These are phyloP conservation scores for Persicaria maculosa DNA, from an alignment of 148 eudicot species.

Conservation along the genomic window DNA sequence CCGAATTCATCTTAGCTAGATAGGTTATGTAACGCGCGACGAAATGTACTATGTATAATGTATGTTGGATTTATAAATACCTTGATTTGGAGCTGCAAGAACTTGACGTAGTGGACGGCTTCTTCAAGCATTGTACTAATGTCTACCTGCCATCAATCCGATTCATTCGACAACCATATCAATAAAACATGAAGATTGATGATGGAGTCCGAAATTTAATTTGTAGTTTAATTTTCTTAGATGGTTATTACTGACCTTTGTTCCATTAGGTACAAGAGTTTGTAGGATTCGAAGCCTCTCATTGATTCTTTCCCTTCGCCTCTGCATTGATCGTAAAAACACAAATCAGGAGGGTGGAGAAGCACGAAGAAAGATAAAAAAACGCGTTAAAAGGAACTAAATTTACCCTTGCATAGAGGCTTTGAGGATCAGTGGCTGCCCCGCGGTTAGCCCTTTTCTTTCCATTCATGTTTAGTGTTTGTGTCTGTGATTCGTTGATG, in stretches of 20 bases:
- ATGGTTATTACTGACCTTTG: conserved; percentile 23
- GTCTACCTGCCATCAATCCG: conserved; percentile 26
- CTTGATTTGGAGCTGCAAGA: conserved; percentile 54
- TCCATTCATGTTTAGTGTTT: conserved; percentile 16
- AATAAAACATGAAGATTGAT: neutral
- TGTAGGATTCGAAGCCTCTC: conserved; percentile 49
- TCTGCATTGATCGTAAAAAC: conserved; percentile 26
- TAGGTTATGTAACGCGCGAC: no score
- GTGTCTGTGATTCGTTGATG: neutral
- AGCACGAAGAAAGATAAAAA: neutral
- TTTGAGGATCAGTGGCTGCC: conserved; percentile 54
- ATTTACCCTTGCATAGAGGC: conserved; percentile 56
- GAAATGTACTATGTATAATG: no score
- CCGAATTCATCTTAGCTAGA: neutral
- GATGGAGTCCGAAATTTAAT: no score
- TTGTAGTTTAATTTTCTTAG: no score
- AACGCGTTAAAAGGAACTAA: no score
- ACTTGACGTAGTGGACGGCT: conserved; percentile 55
- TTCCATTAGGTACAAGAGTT: conserved; percentile 61
- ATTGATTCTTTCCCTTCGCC: conserved; percentile 50
- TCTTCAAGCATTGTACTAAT: conserved; percentile 80
- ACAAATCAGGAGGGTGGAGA: neutral
- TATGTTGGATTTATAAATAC: conserved; percentile 12
- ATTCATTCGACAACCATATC: neutral
- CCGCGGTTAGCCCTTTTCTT: conserved; percentile 51